Base-by-base conservation (phyloP, 2,329 filamentous ascomycete genomes). In the Neofusicoccum ribis region DNA sequence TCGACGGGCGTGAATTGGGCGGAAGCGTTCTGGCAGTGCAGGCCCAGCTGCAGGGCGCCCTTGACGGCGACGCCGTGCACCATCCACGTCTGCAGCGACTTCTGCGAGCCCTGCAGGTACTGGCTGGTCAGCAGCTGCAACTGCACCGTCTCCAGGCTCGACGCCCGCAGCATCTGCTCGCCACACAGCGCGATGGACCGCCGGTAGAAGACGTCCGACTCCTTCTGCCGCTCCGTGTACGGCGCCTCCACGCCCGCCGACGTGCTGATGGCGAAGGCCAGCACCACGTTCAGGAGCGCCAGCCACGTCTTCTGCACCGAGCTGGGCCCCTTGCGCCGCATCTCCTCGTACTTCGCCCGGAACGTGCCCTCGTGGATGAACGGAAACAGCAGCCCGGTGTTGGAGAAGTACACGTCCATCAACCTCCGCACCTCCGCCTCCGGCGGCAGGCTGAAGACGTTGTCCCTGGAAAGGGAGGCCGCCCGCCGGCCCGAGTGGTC, bases 21-120 rank as follows among this genome's bases (percentile, higher is more conserved):
- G 0, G 75, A 73, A 0, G 78, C 75, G 20, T 80, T 70, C 3
- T 71, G 71, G 0, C 80, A 84, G 65, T 86, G 84, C 0, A 86
- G 70, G 0, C 85, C 84, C 1, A 87, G 72, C 36, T 84, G 80
- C 31, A 84, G 73, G 0, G 84, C 84, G 0, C 81, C 80, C 65
- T 80, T 82, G 2, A 86, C 79, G 0, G 83, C 80, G 0, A 86
- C 74, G 0, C 85, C 84, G 67, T 86, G 85, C 0, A 82, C 77
- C 0, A 78, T 83, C 84, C 84, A 87, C 1, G 84, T 81, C 63
- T 85, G 80, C 2, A 84, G 76, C 0, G 84, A 85, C 20, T 80
- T 80, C 43, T 84, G 81, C 0, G 83, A 85, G 1, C 84, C 83
- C 68, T 86, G 84, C 0, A 86, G 75, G 65, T 86, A 86, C 54